Percentiles rank a stretch among this genome's conserved stretches.
Evolutionary conservation across 306 rosid species (phyloP).

Genomic region (Lablab purpureus): DNA sequence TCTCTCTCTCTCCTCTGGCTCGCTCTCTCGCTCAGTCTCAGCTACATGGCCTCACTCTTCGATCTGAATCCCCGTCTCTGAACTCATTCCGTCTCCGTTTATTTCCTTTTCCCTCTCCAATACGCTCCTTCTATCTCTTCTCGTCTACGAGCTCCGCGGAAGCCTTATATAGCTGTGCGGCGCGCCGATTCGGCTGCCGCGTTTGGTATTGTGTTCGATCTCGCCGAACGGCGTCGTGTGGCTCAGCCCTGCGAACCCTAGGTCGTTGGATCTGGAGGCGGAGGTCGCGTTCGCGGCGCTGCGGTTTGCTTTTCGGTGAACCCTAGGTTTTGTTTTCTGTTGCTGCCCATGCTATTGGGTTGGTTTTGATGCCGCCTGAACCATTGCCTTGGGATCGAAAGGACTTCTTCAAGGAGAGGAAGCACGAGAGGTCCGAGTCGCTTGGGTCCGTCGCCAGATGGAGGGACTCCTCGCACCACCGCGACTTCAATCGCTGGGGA

Average conservation of each 20-base stretch:
- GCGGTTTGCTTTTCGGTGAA: constrained; percentile 21
- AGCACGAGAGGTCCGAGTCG: constrained; percentile 94
- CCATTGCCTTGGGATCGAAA: constrained; percentile 98
- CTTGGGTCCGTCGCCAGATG: constrained; percentile 82
- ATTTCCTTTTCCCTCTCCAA: neutral
- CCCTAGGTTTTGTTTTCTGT: constrained; percentile 45
- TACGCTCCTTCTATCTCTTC: neutral
- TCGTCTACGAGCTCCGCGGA: constrained; percentile 1
- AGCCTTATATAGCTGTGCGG: constrained; percentile 51
- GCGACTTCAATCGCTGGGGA: constrained; percentile 86
- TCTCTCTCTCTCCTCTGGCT: neutral
- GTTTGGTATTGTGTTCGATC: constrained; percentile 50
- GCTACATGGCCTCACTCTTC: constrained; percentile 42
- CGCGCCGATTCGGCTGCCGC: constrained; percentile 44
- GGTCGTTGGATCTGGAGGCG: constrained; percentile 44
- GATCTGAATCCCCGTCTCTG: constrained; percentile 56
- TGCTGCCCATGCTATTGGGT: constrained; percentile 85
- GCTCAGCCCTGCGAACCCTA: constrained; percentile 48
- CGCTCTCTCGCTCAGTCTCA: neutral
- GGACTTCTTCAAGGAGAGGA: constrained; percentile 98
- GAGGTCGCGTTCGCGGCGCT: constrained; percentile 17
- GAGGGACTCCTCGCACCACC: constrained; percentile 88
- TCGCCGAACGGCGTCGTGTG: neutral
- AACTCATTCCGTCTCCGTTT: neutral
- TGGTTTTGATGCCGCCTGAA: constrained; percentile 99